Evolutionary conservation across 306 rosid species (phyloP), one percentile per base, ranked within the genome.

Genomic region (Purshia tridentata): DNA sequence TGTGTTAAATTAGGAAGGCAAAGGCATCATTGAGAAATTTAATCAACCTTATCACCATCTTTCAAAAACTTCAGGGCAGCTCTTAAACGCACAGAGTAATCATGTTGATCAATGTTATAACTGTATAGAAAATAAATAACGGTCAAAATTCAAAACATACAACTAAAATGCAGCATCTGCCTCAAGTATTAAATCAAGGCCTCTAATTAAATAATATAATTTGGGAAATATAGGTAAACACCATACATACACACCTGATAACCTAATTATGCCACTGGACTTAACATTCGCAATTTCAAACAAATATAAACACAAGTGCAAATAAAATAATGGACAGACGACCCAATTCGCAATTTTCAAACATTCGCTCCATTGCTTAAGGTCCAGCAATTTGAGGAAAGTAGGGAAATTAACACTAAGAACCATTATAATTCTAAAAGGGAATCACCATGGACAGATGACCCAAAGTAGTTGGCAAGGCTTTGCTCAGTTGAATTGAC

Each of bases 51-150:
- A 83, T 95, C 99, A 7, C 99, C 99, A 78, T 88, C 98, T 54
- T 83, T 86, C 86, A 95, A 82, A 81, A 95, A 95, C 83, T 88
- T 95, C 84, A 12, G 81, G 22, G 99, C 99, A 83, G 99, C 92
- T 90, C 55, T 95, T 92, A 95, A 88, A 69, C 99, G 99, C 47
- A 95, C 96, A 20, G 98, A 83, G 76, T 95, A 95, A 84, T 95
- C 99, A 84, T 95, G 99, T 67, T 90, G 91, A 74, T 95, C 99
- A 54, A 95, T 95, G 84, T 88, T 95, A 84, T 87, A 95, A 86
- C 99, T 90, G 96, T 60, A 48, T 58, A 78, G 76, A 75, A 23
- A 77, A 61, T 47, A 70, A 29, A 56, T 20, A 39, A 78, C 23
- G 52, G 18, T 58, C 9, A 69, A 50, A 41, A 64, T 20, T 19